Evolutionary conservation across 768 basidiomycete species (phyloP).

Genomic region (Panaeolus papilionaceus): DNA sequence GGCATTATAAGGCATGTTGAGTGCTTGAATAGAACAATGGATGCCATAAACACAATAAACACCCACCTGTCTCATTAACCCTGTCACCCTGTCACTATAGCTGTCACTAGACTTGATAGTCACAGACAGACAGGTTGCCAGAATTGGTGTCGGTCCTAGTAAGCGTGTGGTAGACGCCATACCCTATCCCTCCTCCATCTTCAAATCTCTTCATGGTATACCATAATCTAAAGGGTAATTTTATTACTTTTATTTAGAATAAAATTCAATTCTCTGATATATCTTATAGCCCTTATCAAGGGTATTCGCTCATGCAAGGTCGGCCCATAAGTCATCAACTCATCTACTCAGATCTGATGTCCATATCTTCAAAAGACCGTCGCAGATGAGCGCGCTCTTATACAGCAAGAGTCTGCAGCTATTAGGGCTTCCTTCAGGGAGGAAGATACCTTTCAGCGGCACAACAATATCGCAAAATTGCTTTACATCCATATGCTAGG

Average conservation of each 20-base stretch:
- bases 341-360: conserved; percentile 26
- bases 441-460: conserved; percentile 93
- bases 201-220: conserved; percentile 62
- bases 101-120: neutral
- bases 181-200: neutral
- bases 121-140: neutral
- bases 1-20: conserved; percentile 6
- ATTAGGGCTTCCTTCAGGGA: conserved; percentile 97
- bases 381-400: conserved; percentile 96
- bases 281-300: conserved; percentile 86
- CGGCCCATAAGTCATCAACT: conserved; percentile 18
- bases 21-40: conserved; percentile 10
- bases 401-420: conserved; percentile 96
- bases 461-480: conserved; percentile 97
- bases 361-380: conserved; percentile 71
- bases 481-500: conserved; percentile 99
- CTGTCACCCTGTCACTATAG: neutral
- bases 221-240: conserved; percentile 84
- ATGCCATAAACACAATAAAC: neutral
- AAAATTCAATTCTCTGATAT: conserved; percentile 31
- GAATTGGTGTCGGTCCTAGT: neutral
- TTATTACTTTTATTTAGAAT: conserved; percentile 8
- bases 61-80: neutral
- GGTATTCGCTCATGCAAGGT: conserved; percentile 98
- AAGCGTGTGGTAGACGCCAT: neutral